A percentile compares a stretch with the other conserved stretches of the same genome.
Conservation (phyloP, 202 grass and related monocot genomes). For the Panicum hallii region DNA sequence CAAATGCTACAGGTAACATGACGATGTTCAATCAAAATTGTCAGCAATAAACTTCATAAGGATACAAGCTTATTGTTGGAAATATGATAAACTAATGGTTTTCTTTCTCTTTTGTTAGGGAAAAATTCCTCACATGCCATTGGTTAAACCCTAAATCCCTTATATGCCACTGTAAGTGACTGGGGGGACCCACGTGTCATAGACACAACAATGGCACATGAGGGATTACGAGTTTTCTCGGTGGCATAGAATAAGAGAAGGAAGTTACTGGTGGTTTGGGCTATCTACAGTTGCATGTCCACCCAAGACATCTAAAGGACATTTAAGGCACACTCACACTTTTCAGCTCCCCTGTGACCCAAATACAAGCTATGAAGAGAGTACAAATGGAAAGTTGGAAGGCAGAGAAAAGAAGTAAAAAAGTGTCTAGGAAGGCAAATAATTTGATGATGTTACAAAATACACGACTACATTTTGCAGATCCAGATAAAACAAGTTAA, state of each 20-base stretch:
- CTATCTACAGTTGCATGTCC: constrained; percentile 29
- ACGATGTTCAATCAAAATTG: constrained; percentile 29
- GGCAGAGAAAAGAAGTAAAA: background rate
- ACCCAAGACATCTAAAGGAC: background rate
- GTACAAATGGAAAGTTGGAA: background rate
- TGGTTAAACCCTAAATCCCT: too few species aligned
- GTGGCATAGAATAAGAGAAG: background rate
- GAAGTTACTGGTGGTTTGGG: background rate
- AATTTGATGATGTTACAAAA: background rate
- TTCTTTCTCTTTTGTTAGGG: background rate
- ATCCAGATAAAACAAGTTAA: constrained; percentile 24
- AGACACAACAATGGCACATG: too few species aligned
- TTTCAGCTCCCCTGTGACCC: background rate
- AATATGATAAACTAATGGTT: background rate
- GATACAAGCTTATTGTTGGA: background rate
- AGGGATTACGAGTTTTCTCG: too few species aligned
- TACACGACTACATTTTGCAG: background rate
- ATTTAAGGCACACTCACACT: background rate
- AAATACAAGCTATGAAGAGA: constrained; percentile 2
- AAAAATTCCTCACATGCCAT: too few species aligned
- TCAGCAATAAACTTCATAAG: constrained; percentile 35
- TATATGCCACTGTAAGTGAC: too few species aligned
- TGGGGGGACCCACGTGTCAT: too few species aligned
- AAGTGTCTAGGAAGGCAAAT: background rate
- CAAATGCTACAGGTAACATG: constrained; percentile 25